Percentiles rank a stretch among this genome's conserved stretches.
These are phyloP conservation scores for Stachybotrys chlorohalonatus DNA, from an alignment of 2,329 filamentous ascomycete species.

Conservation along the genomic window DNA sequence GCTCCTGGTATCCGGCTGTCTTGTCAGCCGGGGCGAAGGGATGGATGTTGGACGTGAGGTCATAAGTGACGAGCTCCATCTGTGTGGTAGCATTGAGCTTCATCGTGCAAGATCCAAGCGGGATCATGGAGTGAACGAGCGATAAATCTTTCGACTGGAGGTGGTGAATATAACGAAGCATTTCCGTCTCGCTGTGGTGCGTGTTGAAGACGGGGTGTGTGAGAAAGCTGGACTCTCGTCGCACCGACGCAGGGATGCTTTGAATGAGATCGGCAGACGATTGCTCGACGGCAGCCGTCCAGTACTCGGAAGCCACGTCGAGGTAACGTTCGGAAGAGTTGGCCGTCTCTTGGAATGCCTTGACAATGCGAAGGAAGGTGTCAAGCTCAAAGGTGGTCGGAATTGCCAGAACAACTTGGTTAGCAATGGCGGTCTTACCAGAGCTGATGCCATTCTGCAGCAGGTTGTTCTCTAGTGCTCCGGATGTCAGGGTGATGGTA, in stretches of 20 bases:
- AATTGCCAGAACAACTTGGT: conserved; percentile 16
- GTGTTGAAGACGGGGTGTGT: conserved; percentile 92
- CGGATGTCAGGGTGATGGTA: conserved; percentile 59
- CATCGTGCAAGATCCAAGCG: conserved; percentile 95
- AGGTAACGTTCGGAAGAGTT: conserved; percentile 12
- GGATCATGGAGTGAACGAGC: conserved; percentile 93
- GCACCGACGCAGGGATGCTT: conserved; percentile 48
- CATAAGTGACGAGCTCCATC: conserved; percentile 62
- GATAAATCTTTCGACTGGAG: conserved; percentile 92
- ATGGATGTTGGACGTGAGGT: conserved; percentile 53
- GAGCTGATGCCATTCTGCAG: conserved; percentile 59
- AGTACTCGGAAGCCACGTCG: conserved; percentile 29
- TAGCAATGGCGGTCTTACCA: conserved; percentile 47
- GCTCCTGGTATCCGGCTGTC: conserved; percentile 57
- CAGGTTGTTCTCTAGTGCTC: conserved; percentile 23
- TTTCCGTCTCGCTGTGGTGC: conserved; percentile 89
- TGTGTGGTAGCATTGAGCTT: conserved; percentile 92
- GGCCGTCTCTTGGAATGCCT: conserved; percentile 16
- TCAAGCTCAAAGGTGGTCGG: conserved; percentile 14
- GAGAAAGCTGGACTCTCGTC: conserved; percentile 65
- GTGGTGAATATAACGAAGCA: conserved; percentile 88
- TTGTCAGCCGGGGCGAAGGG: conserved; percentile 64
- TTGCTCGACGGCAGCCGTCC: conserved; percentile 23
- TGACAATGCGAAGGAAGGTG: conserved; percentile 10
- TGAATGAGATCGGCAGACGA: conserved; percentile 25